Conservation (phyloP, 768 basidiomycete species). For the Suillus bovinus region DNA sequence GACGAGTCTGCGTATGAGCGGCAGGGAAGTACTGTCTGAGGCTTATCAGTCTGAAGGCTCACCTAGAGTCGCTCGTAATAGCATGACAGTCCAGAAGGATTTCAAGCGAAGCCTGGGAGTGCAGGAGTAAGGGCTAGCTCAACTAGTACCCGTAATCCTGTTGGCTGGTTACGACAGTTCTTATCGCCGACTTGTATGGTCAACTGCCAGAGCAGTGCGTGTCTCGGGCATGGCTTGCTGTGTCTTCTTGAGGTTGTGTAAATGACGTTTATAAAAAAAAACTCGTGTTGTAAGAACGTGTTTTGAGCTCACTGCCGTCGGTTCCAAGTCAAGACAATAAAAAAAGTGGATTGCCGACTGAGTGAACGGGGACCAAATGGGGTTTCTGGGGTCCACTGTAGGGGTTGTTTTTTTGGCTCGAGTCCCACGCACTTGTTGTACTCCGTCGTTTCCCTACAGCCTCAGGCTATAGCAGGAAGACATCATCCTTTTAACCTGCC, state of each 20-base stretch:
- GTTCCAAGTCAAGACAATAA: not conserved
- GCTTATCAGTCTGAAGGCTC: not conserved
- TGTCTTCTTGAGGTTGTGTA: not conserved
- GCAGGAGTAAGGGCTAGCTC: not conserved
- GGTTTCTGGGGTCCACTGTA: constrained; percentile 29
- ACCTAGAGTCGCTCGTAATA: not conserved
- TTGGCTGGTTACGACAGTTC: not conserved
- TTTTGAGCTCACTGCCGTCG: not conserved
- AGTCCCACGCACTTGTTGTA: constrained; percentile 34
- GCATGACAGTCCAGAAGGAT: not conserved
- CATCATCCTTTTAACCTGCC: constrained; percentile 15
- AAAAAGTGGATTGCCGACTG: constrained; percentile 14
- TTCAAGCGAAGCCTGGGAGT: not conserved
- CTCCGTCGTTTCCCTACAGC: constrained; percentile 39
- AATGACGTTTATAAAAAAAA: not conserved
- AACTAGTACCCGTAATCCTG: not conserved
- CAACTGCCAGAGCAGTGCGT: no score
- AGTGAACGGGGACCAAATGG: constrained; percentile 8
- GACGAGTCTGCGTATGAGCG: not conserved
- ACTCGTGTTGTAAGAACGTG: not conserved
- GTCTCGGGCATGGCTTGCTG: not conserved
- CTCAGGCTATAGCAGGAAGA: constrained; percentile 37
- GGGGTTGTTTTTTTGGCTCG: constrained; percentile 31
- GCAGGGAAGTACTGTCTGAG: not conserved
- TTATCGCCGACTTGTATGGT: not conserved